phyloP scores from a whole-genome alignment of 352 stramenopile genomes.

The Paralagenidium karlingii region DNA sequence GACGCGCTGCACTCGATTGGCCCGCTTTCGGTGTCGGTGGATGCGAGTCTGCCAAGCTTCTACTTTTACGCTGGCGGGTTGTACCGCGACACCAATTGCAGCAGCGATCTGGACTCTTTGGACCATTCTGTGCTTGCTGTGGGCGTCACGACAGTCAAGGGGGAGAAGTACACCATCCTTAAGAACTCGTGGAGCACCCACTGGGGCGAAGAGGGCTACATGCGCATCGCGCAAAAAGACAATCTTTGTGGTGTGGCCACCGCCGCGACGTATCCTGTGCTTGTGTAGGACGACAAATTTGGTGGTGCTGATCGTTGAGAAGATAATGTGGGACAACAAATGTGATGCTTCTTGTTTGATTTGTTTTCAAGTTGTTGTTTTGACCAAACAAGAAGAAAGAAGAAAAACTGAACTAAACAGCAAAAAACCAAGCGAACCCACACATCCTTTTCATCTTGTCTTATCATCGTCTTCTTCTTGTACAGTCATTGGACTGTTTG shows the following conservation, averaged over 20 bases:
- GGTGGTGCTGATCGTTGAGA: no score
- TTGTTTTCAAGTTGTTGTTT: no score
- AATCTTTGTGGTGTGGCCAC: slow-evolving; percentile 95
- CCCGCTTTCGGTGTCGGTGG: slow-evolving; percentile 82
- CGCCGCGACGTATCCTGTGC: slow-evolving; percentile 65
- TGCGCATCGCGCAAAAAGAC: slow-evolving; percentile 85
- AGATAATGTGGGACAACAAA: no score
- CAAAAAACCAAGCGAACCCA: no score
- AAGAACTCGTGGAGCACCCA: slow-evolving; percentile 93
- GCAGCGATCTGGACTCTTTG: slow-evolving; percentile 82
- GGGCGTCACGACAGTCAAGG: slow-evolving; percentile 78
- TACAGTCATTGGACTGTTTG: no score
- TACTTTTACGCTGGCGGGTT: slow-evolving; percentile 84
- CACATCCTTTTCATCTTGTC: no score
- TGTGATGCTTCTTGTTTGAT: no score
- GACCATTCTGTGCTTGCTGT: slow-evolving; percentile 89
- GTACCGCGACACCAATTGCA: slow-evolving; percentile 83
- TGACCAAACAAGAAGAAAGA: no score
- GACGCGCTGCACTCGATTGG: slow-evolving; percentile 68
- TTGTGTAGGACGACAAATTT: slow-evolving; percentile 19
- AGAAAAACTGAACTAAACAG: no score
- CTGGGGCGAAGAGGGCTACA: slow-evolving; percentile 90
- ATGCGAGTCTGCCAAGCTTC: slow-evolving; percentile 72
- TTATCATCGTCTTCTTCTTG: no score
- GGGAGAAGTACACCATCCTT: slow-evolving; percentile 89